phyloP scores from a whole-genome alignment of 345 rosid genomes.

The Pugionium cornutum region DNA sequence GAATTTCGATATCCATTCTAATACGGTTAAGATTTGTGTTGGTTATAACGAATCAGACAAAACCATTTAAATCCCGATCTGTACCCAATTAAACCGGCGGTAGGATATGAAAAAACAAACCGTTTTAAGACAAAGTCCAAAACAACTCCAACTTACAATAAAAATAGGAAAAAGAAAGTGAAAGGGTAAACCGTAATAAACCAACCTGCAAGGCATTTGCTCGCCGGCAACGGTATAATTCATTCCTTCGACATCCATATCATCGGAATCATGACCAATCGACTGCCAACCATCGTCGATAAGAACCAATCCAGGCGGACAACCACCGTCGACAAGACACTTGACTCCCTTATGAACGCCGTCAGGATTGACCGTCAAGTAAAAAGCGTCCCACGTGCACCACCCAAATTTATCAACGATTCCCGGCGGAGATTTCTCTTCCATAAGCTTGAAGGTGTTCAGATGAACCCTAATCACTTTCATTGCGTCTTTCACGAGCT shows the following conservation, averaged over 20 bases:
- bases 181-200: constrained; percentile 25
- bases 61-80: too few relatives aligned
- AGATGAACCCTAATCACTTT: constrained; percentile 58
- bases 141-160: not conserved
- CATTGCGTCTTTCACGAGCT: constrained; percentile 72
- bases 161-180: not conserved
- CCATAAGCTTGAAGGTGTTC: constrained; percentile 70
- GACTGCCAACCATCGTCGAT: constrained; percentile 99
- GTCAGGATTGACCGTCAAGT: constrained; percentile 78
- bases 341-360: constrained; percentile 78
- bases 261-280: constrained; percentile 73
- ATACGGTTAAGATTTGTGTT: too few relatives aligned
- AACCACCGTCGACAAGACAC: constrained; percentile 77
- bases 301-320: constrained; percentile 91
- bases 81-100: not conserved
- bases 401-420: constrained; percentile 95
- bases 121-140: not conserved
- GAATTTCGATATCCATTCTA: too few relatives aligned
- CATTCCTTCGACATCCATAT: constrained; percentile 73
- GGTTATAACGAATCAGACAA: too few relatives aligned
- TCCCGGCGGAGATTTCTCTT: constrained; percentile 80
- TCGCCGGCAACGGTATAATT: constrained; percentile 75
- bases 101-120: too few relatives aligned
- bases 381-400: constrained; percentile 99
- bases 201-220: constrained; percentile 90